Evolutionary conservation across 768 basidiomycete species (phyloP).

Genomic region (Leccinum subgranulosum): DNA sequence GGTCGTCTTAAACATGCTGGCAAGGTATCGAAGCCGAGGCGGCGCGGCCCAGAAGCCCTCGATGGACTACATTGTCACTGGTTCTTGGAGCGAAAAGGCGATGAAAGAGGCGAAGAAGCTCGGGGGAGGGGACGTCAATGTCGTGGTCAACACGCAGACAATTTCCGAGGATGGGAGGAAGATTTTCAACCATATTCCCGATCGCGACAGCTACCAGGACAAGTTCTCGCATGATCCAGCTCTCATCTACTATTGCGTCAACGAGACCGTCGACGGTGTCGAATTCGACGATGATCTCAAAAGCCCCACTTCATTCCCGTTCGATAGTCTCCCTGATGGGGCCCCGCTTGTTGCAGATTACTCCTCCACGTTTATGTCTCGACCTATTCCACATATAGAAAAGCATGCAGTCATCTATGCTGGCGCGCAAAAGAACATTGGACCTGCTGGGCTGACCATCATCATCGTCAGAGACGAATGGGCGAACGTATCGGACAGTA

Average conservation of each 20-base stretch:
- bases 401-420: constrained; percentile 95
- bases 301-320: constrained; percentile 73
- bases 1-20: constrained; percentile 87
- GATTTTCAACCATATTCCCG: constrained; percentile 77
- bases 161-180: constrained; percentile 59
- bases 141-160: constrained; percentile 67
- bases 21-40: constrained; percentile 74
- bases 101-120: constrained; percentile 78
- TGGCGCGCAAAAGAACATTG: constrained; percentile 97
- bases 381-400: constrained; percentile 82
- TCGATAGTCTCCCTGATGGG: constrained; percentile 59
- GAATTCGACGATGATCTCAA: constrained; percentile 68
- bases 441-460: constrained; percentile 90
- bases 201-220: constrained; percentile 57
- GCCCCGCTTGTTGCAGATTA: constrained; percentile 92
- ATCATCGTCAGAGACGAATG: constrained; percentile 95
- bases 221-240: constrained; percentile 78
- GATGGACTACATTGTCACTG: constrained; percentile 90
- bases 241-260: constrained; percentile 97
- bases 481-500: constrained; percentile 62
- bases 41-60: constrained; percentile 52
- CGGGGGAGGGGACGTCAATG: constrained; percentile 52
- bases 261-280: constrained; percentile 96
- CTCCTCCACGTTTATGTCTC: constrained; percentile 95
- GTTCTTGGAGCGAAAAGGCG: constrained; percentile 89